These are phyloP conservation scores for Niebla homalea DNA, from an alignment of 495 filamentous ascomycete genomes.

Conservation along the genomic window DNA sequence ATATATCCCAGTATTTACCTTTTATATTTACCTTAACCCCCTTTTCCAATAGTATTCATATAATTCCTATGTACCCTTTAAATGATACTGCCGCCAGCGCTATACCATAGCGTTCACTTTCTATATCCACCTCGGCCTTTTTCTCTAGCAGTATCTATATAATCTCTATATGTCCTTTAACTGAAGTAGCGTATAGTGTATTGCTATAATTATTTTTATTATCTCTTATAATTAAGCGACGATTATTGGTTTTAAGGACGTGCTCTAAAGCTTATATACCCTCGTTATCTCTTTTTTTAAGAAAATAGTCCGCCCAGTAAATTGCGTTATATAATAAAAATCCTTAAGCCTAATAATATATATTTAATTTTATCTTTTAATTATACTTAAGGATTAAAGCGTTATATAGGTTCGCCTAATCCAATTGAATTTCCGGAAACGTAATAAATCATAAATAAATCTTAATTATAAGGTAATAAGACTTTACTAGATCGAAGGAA, in stretches of 20 bases:
- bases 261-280: slow-evolving; percentile 22
- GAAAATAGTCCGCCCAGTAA: slow-evolving; percentile 18
- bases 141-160: slow-evolving; percentile 12
- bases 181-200: slow-evolving; percentile 1
- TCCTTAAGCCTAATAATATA: neutral
- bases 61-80: slow-evolving; percentile 2
- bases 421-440: slow-evolving; percentile 1
- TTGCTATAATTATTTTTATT: neutral
- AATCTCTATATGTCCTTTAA: neutral
- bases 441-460: neutral
- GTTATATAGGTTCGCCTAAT: neutral
- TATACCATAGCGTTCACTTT: slow-evolving; percentile 5
- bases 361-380: slow-evolving; percentile 14
- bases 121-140: slow-evolving; percentile 17
- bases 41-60: slow-evolving; percentile 12
- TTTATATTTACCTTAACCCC: slow-evolving; percentile 18
- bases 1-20: slow-evolving; percentile 11
- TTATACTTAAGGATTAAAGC: neutral
- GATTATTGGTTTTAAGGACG: slow-evolving; percentile 3
- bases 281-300: slow-evolving; percentile 7
- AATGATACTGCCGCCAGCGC: slow-evolving; percentile 12
- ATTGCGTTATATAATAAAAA: slow-evolving; percentile 1
- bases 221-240: neutral
- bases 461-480: neutral
- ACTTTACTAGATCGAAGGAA: neutral